These are phyloP conservation scores for Tolypocladium amazonense DNA, from an alignment of 2,329 filamentous ascomycete genomes.

Conservation along the genomic window DNA sequence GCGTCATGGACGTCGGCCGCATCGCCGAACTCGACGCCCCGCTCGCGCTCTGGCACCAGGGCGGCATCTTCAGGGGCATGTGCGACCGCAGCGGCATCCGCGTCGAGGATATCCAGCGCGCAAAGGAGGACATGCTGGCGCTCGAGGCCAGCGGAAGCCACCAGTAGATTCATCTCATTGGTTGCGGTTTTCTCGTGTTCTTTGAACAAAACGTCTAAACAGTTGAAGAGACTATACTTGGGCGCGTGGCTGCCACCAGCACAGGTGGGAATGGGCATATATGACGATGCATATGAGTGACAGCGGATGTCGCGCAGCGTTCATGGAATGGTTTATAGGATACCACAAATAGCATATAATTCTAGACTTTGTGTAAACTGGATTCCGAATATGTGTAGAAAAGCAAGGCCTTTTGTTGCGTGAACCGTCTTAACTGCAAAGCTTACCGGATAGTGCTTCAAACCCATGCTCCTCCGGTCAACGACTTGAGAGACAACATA, in stretches of 20 bases:
- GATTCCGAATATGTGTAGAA: neutral
- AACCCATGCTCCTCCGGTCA: neutral
- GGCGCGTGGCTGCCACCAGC: too few relatives aligned
- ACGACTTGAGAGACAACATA: neutral
- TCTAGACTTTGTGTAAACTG: neutral
- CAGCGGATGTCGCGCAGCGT: neutral
- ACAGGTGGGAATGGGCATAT: neutral
- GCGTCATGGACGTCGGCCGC: slow-evolving; percentile 83
- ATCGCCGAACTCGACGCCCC: slow-evolving; percentile 85
- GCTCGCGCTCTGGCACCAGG: slow-evolving; percentile 57
- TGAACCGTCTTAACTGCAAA: neutral
- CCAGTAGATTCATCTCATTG: neutral
- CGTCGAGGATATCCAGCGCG: slow-evolving; percentile 39
- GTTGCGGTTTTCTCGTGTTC: neutral
- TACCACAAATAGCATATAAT: neutral
- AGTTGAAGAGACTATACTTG: neutral
- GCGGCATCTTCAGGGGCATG: slow-evolving; percentile 80
- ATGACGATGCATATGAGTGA: neutral
- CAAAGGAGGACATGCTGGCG: slow-evolving; percentile 23
- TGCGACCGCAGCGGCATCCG: slow-evolving; percentile 77
- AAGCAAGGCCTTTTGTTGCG: neutral
- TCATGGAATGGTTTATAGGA: neutral
- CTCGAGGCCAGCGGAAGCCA: slow-evolving; percentile 2
- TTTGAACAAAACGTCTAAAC: neutral
- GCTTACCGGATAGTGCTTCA: neutral